A percentile compares a stretch with the other conserved stretches of the same genome.
Evolutionary conservation across 768 basidiomycete genomes (phyloP).

Genomic region (Ramaria sp.): DNA sequence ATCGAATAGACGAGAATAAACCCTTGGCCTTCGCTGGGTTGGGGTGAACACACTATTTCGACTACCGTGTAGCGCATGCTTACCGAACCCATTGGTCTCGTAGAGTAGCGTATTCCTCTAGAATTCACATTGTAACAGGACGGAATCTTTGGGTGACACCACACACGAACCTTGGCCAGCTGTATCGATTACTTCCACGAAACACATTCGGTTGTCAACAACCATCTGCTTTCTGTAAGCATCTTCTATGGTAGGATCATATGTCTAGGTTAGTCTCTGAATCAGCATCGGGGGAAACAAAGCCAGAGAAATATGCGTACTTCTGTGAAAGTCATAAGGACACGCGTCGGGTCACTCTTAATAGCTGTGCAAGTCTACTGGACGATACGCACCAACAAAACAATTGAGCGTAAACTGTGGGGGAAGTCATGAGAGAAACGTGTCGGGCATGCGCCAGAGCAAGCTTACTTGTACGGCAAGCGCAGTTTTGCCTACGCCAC

Average conservation of each 20-base stretch:
- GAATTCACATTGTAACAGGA: too few relatives aligned
- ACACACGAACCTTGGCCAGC: slow-evolving; percentile 85
- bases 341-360: neutral
- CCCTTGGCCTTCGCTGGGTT: slow-evolving; percentile 84
- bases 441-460: neutral
- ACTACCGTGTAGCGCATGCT: too few relatives aligned
- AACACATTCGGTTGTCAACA: slow-evolving; percentile 91
- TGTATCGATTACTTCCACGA: slow-evolving; percentile 94
- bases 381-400: slow-evolving; percentile 76
- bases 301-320: slow-evolving; percentile 23
- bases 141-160: too few relatives aligned
- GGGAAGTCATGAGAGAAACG: neutral
- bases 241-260: slow-evolving; percentile 98
- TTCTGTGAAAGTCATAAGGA: slow-evolving; percentile 33
- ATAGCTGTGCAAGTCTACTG: neutral
- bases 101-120: slow-evolving; percentile 95
- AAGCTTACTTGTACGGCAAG: slow-evolving; percentile 84
- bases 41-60: too few relatives aligned
- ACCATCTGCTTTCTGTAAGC: slow-evolving; percentile 93
- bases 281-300: neutral
- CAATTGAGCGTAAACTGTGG: slow-evolving; percentile 86
- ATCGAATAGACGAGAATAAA: slow-evolving; percentile 97
- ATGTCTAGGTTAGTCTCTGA: slow-evolving; percentile 45
- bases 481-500: slow-evolving; percentile 96
- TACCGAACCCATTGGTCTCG: slow-evolving; percentile 98